Evolutionary conservation across 108 stramenopile species (phyloP).

Genomic region (Chaetoceros muelleri): DNA sequence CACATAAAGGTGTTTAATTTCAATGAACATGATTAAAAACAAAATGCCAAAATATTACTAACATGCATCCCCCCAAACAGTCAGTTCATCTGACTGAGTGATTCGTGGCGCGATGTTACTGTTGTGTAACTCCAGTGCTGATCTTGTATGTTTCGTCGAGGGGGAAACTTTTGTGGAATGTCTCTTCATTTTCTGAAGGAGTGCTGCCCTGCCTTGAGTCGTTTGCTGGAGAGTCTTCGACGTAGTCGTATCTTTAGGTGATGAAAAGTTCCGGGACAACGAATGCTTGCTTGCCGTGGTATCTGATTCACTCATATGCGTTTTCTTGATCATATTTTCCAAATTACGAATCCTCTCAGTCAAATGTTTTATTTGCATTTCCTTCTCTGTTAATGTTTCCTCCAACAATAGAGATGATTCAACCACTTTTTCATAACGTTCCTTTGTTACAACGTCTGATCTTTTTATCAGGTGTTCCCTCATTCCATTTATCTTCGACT

Average conservation of each 20-base stretch:
- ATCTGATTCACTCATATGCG: background rate
- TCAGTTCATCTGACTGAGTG: no score
- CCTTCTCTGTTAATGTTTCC: background rate
- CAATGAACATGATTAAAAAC: no score
- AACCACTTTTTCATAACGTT: background rate
- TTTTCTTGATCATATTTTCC: background rate
- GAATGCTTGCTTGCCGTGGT: background rate
- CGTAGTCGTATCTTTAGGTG: no score
- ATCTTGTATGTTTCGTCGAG: background rate
- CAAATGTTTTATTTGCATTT: background rate
- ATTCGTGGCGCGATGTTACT: background rate
- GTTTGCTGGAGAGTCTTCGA: no score
- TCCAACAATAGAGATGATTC: background rate
- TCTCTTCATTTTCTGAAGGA: background rate
- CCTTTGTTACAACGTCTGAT: background rate
- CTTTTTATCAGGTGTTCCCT: background rate
- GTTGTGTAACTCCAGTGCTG: background rate
- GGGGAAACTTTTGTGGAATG: background rate
- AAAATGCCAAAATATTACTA: no score
- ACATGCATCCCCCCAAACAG: no score
- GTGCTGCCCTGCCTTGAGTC: background rate
- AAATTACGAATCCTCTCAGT: background rate
- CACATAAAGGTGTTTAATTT: no score
- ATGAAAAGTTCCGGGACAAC: background rate
- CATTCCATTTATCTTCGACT: background rate